Evolutionary conservation across 805 yeast species (phyloP), one percentile per base, ranked within the genome.

Genomic region (Pichia rugopelliculosa): DNA sequence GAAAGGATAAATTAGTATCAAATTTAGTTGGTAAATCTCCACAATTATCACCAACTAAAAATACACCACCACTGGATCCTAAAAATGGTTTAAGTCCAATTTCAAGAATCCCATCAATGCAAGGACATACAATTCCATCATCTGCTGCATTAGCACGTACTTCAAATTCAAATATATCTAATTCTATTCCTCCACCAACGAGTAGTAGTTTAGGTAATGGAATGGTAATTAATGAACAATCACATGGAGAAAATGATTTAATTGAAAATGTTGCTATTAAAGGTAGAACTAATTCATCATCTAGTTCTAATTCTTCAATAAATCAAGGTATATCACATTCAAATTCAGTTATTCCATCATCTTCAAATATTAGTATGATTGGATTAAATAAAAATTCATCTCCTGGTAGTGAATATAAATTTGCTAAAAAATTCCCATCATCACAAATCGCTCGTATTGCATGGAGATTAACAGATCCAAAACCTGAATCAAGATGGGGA

Each of bases 381-480:
- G 47, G 45, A 17, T 33, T 44, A 4, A 18, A 11, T 24, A 48
- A 48, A n/a, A 26, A 7, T 33, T 42, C 50, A 23, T 24, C 42
- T 0, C 93, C 93, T 1, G 90, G 91, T 12, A 59, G 75, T 5
- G 93, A 86, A 58, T 84, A 79, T 62, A 79, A 76, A 56, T 77
- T 78, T 72, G 89, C 88, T 0, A 74, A 78, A 47, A 79, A 73
- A 50, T 84, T 85, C 62, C 75, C 74, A 27, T 73, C 75, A 39
- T 61, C 75, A 0, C 82, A 82, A 12, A 80, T 83, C 22, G 77
- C 89, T 1, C 72, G 93, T 56, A 79, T 82, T 6, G 89, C 89
- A 1, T 85, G 91, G 90, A 77, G 87, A 60, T 67, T 86, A 45
- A 76, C 83, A 55, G 90, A 85, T 60, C 87, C 88, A 6, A 68